A percentile compares a stretch with the other conserved stretches of the same genome.
phyloP scores from a whole-genome alignment of 1,139 yeast species.

The Pichia sp. region DNA sequence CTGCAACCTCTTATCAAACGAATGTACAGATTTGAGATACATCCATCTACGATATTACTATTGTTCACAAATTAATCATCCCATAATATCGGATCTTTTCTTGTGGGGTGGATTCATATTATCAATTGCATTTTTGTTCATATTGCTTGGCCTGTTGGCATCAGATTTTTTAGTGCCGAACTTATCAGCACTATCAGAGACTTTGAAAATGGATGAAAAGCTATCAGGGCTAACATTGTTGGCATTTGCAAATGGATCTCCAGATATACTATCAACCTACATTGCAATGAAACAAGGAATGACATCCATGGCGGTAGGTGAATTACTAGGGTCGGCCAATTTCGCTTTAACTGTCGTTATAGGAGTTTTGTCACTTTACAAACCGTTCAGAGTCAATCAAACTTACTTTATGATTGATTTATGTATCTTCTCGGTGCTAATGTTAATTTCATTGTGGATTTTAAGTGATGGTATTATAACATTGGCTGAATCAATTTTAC shows the following conservation, averaged over 20 bases:
- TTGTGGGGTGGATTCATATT: slow-evolving; percentile 5
- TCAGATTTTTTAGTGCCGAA: slow-evolving; percentile 74
- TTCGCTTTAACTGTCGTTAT: slow-evolving; percentile 71
- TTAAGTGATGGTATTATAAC: slow-evolving; percentile 47
- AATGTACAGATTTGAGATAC: slow-evolving; percentile 15
- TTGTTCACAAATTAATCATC: slow-evolving; percentile 13
- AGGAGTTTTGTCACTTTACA: slow-evolving; percentile 64
- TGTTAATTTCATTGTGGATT: slow-evolving; percentile 34
- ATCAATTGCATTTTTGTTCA: slow-evolving; percentile 9
- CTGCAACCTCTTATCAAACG: slow-evolving; percentile 14
- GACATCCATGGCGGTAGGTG: slow-evolving; percentile 78
- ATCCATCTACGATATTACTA: slow-evolving; percentile 18
- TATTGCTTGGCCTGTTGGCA: slow-evolving; percentile 61
- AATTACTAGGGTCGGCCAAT: slow-evolving; percentile 77
- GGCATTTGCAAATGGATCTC: slow-evolving; percentile 90
- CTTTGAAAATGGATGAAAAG: slow-evolving; percentile 62
- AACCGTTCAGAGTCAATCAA: slow-evolving; percentile 52
- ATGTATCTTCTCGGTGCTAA: slow-evolving; percentile 19
- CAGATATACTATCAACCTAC: slow-evolving; percentile 81
- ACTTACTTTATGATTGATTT: slow-evolving; percentile 39
- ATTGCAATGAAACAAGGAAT: slow-evolving; percentile 67
- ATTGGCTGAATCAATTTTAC: slow-evolving; percentile 38
- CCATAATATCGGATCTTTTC: slow-evolving; percentile 6
- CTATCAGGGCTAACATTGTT: slow-evolving; percentile 81
- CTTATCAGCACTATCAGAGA: slow-evolving; percentile 52